Evolutionary conservation across 2,329 filamentous ascomycete species (phyloP).

Genomic region (Penicillium occitanis): DNA sequence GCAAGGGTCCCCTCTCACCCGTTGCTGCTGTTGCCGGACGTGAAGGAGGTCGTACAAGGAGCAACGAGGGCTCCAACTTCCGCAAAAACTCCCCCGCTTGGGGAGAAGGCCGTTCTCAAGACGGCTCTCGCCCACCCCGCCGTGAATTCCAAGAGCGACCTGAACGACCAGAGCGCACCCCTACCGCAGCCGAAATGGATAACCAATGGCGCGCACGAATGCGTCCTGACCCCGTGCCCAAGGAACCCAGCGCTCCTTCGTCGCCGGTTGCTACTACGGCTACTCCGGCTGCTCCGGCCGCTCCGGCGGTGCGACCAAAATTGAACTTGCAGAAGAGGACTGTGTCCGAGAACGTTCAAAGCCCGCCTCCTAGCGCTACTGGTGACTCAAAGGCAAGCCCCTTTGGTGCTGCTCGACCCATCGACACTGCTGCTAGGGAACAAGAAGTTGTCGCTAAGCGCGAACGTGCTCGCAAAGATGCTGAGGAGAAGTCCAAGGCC

Average conservation of each 20-base stretch:
- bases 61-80: constrained; percentile 61
- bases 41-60: constrained; percentile 60
- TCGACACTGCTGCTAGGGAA: constrained; percentile 88
- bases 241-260: constrained; percentile 72
- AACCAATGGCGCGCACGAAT: constrained; percentile 91
- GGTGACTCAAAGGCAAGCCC: constrained; percentile 80
- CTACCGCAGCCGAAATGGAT: constrained; percentile 87
- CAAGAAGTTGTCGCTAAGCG: constrained; percentile 88
- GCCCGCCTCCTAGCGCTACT: constrained; percentile 39
- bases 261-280: constrained; percentile 63
- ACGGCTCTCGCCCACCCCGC: constrained; percentile 76
- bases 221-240: constrained; percentile 70
- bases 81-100: constrained; percentile 71
- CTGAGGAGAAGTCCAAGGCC: constrained; percentile 80
- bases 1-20: constrained; percentile 85
- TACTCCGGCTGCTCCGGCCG: constrained; percentile 51
- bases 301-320: constrained; percentile 68
- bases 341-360: constrained; percentile 68
- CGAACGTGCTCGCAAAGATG: constrained; percentile 79
- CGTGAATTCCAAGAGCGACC: constrained; percentile 59
- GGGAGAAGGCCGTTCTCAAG: constrained; percentile 67
- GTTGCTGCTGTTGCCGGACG: constrained; percentile 51
- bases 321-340: constrained; percentile 90
- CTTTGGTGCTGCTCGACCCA: constrained; percentile 89
- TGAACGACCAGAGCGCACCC: constrained; percentile 56